A percentile compares a stretch with the other conserved stretches of the same genome.
Conservation (phyloP, 495 filamentous ascomycete genomes). For the Penicillium taxi region DNA sequence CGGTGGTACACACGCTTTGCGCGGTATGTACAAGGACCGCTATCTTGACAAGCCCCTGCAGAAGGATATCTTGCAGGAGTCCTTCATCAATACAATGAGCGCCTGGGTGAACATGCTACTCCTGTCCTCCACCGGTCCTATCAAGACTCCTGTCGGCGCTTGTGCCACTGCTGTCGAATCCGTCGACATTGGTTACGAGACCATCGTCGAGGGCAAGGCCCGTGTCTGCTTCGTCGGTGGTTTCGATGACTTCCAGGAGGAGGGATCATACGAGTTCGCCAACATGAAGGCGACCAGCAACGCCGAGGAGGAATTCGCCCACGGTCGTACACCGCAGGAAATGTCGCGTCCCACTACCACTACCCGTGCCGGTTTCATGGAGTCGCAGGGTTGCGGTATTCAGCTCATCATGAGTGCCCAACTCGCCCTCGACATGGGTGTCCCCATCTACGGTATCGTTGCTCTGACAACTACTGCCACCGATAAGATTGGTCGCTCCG, state of each 20-base stretch:
- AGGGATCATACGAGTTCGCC: conserved; percentile 98
- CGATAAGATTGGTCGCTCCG: conserved; percentile 96
- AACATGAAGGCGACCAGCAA: conserved; percentile 99
- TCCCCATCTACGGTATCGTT: conserved; percentile 93
- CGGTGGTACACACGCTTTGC: conserved; percentile 82
- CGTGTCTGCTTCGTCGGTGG: conserved; percentile 95
- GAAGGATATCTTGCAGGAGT: conserved; percentile 98
- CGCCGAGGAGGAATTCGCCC: conserved; percentile 88
- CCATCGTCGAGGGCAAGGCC: conserved; percentile 95
- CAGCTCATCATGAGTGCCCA: conserved; percentile 97
- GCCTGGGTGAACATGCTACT: conserved; percentile 99
- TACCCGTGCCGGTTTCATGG: conserved; percentile 97
- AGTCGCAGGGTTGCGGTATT: conserved; percentile 96
- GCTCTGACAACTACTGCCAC: conserved; percentile 95
- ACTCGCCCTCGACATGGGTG: conserved; percentile 95
- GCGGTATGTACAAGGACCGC: conserved; percentile 98
- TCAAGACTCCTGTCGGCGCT: conserved; percentile 97
- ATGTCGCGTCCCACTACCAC: conserved; percentile 98
- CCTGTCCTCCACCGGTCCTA: conserved; percentile 91
- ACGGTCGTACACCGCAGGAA: conserved; percentile 89
- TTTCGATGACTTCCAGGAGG: conserved; percentile 98
- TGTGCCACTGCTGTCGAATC: conserved; percentile 98
- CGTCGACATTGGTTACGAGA: conserved; percentile 94
- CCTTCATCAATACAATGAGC: conserved; percentile 99
- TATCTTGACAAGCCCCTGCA: conserved; percentile 96